A percentile compares a stretch with the other conserved stretches of the same genome.
Evolutionary conservation across 345 rosid genomes (phyloP).

Genomic region (Hibiscus syriacus): DNA sequence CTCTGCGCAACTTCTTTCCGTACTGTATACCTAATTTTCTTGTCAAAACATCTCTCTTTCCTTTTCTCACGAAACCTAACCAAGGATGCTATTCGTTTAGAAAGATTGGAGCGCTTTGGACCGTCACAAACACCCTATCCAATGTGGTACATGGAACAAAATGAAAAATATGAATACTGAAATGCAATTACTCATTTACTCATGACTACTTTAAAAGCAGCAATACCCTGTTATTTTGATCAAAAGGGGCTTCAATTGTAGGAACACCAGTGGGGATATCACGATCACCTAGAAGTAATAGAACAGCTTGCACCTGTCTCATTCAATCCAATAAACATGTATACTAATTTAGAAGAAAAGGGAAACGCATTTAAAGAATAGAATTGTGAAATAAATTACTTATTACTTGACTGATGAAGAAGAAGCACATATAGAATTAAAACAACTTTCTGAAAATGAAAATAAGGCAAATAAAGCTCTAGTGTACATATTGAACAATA

Average conservation of each 20-base stretch:
- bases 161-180: neutral
- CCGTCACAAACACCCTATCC: constrained; percentile 34
- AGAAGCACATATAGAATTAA: neutral
- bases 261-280: constrained; percentile 52
- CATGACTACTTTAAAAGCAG: neutral
- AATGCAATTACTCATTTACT: neutral
- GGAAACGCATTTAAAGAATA: neutral
- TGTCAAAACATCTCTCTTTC: constrained; percentile 76
- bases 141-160: constrained; percentile 11
- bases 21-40: constrained; percentile 65
- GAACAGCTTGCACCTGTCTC: constrained; percentile 62
- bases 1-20: constrained; percentile 77
- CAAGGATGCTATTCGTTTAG: constrained; percentile 64
- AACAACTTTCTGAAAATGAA: neutral
- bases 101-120: constrained; percentile 49
- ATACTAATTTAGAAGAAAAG: neutral
- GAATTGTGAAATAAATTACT: neutral
- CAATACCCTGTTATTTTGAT: constrained; percentile 39
- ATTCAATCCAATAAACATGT: constrained; percentile 10
- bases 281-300: constrained; percentile 56
- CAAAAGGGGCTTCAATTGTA: constrained; percentile 38
- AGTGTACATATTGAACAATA: neutral
- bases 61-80: constrained; percentile 71
- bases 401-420: neutral
- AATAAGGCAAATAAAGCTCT: neutral